Base-by-base conservation (phyloP, 805 yeast species). In the Teunomyces pallodes region DNA sequence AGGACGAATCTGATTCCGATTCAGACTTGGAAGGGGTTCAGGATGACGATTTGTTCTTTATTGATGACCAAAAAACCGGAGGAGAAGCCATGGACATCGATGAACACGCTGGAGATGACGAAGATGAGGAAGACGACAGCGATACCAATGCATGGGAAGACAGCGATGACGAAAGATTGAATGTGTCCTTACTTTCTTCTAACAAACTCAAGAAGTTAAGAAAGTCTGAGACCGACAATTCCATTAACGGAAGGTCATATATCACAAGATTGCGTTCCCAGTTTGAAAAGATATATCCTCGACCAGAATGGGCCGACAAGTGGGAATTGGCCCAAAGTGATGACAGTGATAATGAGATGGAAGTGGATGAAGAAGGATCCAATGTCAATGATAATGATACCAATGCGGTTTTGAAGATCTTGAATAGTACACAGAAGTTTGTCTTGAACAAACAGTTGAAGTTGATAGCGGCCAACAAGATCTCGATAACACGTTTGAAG, bases 131-230 rank as follows among this genome's bases (percentile, higher is more conserved):
- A 30, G 79, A 75, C n/a, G 98, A 92, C 63, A 97, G 90, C 5
- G 67, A 62, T 12, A 64, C 56, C n/a, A 59, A 54, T 30, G 80
- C 76, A 16, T 94, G 99, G 99, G 65, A 65, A 12, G 99, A 94
- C 68, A 85, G 95, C 49, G 98, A 91, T 59, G 99, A 94, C 64
- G 98, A 91, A 52, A 75, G 74, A 39, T 55, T 87, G 24, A 69
- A 71, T 16, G 75, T 92, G 5, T 80, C 94, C 1, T 66, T 94
- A 28, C 61, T 74, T 12, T 64, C 78, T 1, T 70, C 84, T 1
- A 84, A 85, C 54, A 81, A 79, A 55, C 66, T 85, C 29, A 83
- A 80, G 54, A 94, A 92, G 68, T 74, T 94, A 56, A 81, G 97
- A 59, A 74, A 76, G 42, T 64, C 79, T 0, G 84, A 76, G 48